Base-by-base conservation (phyloP, 177 flowering plant species). In the Vitis hybrid region DNA sequence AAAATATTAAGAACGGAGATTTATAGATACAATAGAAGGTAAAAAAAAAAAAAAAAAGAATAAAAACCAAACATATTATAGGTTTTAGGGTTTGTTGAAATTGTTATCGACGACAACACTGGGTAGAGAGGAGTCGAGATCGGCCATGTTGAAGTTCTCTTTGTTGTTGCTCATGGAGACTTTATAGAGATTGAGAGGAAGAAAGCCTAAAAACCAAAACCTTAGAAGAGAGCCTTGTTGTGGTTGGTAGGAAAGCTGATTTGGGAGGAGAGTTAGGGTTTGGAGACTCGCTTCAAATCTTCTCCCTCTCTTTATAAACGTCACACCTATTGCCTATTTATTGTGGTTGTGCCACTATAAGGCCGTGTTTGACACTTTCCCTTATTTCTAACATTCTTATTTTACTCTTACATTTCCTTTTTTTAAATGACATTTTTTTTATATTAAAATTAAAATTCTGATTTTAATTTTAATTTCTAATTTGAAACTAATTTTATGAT, bases 61-160 rank as follows among this genome's bases (percentile, higher is more conserved):
- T 64, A n/a, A 60, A 30, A 75, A 35, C 16, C 11, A 58, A 7
- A 49, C n/a, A 69, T 27, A 52, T 5, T 49, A 58, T 1, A 3
- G 52, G 19, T 49, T 11, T 3, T 49, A 52, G 64, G 56, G 52
- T 6, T 55, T 18, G 4, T 16, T 32, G 14, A 13, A 63, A 27
- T 18, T 6, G 56, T 65, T 70, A 84, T 85, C 87, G 14, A 84
- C 76, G 67, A 80, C 61, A 57, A 75, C 78, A 48, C 78, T 74
- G 8, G 81, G 82, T 49, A 82, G 77, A 49, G 77, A 11, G 55
- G 78, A 60, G 58, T 55, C 70, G 68, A 87, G 80, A 70, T 86
- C 93, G 64, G 87, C 63, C 79, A 86, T 70, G 76, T 72, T 76
- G 78, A 87, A 73, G 69, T 71, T 72, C 9, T 79, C 76, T 58